These are phyloP conservation scores for Pachysolen tannophilus DNA, from an alignment of 805 yeast species.

Conservation along the genomic window DNA sequence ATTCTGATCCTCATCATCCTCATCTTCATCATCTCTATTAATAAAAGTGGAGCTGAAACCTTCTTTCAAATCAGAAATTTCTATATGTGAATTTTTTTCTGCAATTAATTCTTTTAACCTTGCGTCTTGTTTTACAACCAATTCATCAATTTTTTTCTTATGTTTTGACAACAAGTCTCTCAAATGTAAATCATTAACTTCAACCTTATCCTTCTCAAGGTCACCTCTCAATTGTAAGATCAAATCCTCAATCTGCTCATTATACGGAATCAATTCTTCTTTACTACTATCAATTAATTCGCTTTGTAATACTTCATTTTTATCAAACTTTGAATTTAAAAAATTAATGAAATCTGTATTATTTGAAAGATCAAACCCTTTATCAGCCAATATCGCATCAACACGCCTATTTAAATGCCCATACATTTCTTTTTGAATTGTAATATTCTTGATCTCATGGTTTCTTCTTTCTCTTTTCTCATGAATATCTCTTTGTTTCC, in stretches of 20 bases:
- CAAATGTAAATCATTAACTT: constrained; percentile 31
- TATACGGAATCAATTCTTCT: constrained; percentile 54
- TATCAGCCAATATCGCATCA: constrained; percentile 41
- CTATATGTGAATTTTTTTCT: constrained; percentile 69
- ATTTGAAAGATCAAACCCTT: constrained; percentile 3
- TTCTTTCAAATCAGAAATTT: constrained; percentile 85
- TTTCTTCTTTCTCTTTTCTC: constrained; percentile 81
- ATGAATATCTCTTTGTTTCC: constrained; percentile 97
- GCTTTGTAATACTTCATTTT: constrained; percentile 17
- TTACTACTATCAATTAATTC: constrained; percentile 9
- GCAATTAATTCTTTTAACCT: constrained; percentile 60
- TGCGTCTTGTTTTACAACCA: constrained; percentile 52
- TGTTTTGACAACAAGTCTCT: constrained; percentile 44
- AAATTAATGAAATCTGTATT: constrained; percentile 15
- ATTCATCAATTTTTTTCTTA: constrained; percentile 59
- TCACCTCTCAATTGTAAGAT: constrained; percentile 70
- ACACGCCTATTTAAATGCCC: constrained; percentile 65
- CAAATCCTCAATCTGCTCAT: constrained; percentile 89
- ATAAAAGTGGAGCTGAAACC: constrained; percentile 85
- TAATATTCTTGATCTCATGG: constrained; percentile 66
- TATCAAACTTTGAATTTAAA: constrained; percentile 46
- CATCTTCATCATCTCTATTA: no score
- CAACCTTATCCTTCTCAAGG: constrained; percentile 36
- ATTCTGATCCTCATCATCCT: no score
- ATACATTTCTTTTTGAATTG: constrained; percentile 78